phyloP scores from a whole-genome alignment of 2,329 filamentous ascomycete genomes.

The Colletotrichum chlorophyti region DNA sequence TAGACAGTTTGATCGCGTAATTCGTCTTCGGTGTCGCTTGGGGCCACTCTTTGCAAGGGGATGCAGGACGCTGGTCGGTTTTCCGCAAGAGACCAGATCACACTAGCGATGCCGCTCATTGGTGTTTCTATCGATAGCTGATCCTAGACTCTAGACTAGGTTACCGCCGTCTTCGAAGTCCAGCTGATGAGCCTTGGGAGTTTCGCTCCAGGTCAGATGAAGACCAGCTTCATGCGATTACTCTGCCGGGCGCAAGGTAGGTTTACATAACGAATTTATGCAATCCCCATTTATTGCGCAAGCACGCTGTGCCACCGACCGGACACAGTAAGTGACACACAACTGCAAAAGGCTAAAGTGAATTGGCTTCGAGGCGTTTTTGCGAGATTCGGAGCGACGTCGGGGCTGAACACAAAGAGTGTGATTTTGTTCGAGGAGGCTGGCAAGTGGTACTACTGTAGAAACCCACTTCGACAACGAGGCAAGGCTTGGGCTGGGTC shows the following conservation, averaged over 20 bases:
- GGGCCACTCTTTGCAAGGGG: neutral
- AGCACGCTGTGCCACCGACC: neutral
- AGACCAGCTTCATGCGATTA: constrained; percentile 15
- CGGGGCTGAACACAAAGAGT: constrained; percentile 16
- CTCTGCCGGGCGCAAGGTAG: neutral
- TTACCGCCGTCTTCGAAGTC: constrained; percentile 16
- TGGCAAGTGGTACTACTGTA: neutral
- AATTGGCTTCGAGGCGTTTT: constrained; percentile 11
- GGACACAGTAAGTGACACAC: constrained; percentile 2
- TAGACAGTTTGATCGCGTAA: neutral
- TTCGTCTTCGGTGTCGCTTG: neutral
- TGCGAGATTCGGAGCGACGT: constrained; percentile 27
- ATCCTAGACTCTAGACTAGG: constrained; percentile 3
- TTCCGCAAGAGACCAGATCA: neutral
- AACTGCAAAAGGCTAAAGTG: constrained; percentile 18
- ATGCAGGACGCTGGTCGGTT: neutral
- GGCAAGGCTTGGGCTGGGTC: constrained; percentile 9
- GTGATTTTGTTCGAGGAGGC: neutral
- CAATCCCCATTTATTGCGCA: constrained; percentile 1
- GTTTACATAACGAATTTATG: constrained; percentile 22
- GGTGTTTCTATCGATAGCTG: neutral
- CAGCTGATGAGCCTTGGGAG: constrained; percentile 14
- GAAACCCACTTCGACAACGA: constrained; percentile 7
- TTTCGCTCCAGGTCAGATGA: constrained; percentile 26
- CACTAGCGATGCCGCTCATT: neutral